Evolutionary conservation across 805 yeast genomes (phyloP).

Genomic region (Spathaspora hagerdaliae): DNA sequence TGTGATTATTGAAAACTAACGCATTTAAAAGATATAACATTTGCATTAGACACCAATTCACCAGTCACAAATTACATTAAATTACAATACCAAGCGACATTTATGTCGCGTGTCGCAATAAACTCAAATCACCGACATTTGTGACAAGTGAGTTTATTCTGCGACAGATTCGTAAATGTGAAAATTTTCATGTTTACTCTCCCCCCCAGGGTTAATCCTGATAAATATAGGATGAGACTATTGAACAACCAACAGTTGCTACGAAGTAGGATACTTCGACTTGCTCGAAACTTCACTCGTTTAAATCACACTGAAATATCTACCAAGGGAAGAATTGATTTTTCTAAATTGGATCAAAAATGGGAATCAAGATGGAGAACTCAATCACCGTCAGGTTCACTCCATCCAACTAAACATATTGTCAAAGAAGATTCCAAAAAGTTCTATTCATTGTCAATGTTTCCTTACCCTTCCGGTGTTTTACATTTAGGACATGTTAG

Average conservation of each 20-base stretch:
- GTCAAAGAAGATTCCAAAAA: conserved; percentile 1
- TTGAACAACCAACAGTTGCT: not conserved
- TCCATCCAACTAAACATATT: conserved; percentile 32
- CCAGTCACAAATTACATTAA: too few species aligned
- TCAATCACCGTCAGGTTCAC: conserved; percentile 24
- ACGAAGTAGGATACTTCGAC: not conserved
- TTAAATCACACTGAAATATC: not conserved
- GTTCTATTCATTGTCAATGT: conserved; percentile 77
- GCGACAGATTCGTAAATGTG: too few species aligned
- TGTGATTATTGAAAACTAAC: too few species aligned
- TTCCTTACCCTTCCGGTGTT: conserved; percentile 94
- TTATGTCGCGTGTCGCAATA: too few species aligned
- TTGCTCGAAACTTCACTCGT: not conserved
- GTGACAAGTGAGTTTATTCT: too few species aligned
- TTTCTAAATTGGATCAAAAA: conserved; percentile 42
- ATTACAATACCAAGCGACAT: too few species aligned
- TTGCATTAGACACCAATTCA: too few species aligned
- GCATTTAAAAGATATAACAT: too few species aligned
- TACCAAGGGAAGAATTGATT: conserved; percentile 5
- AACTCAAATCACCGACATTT: too few species aligned
- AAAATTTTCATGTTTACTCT: too few species aligned
- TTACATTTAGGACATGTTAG: conserved; percentile 93
- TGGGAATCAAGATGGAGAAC: conserved; percentile 50
- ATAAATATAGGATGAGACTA: not conserved
- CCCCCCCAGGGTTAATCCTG: too few species aligned